Conservation (phyloP, 1,139 yeast species). For the Hemisphaericaspora subhashii region DNA sequence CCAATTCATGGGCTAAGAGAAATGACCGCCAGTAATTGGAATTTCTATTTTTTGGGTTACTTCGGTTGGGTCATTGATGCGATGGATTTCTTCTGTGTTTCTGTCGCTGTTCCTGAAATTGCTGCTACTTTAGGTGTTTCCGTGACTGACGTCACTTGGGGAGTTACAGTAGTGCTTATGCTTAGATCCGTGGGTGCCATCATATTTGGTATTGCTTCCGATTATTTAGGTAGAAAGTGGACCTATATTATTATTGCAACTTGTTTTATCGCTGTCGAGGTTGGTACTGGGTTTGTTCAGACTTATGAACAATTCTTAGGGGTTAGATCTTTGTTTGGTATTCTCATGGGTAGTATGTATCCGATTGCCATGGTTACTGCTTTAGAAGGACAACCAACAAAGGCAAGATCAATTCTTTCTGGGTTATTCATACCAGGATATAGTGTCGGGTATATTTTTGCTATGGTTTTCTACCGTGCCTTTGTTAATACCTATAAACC, state of each 20-base stretch:
- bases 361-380: slow-evolving; percentile 31
- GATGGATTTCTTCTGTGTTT: slow-evolving; percentile 73
- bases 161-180: slow-evolving; percentile 77
- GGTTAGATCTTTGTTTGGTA: slow-evolving; percentile 47
- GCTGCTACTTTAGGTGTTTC: slow-evolving; percentile 52
- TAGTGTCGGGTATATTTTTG: slow-evolving; percentile 38
- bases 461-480: slow-evolving; percentile 37
- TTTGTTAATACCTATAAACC: slow-evolving; percentile 76
- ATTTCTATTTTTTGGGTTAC: slow-evolving; percentile 62
- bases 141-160: slow-evolving; percentile 69
- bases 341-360: too few species aligned
- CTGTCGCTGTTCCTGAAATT: slow-evolving; percentile 56
- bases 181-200: slow-evolving; percentile 80
- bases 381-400: slow-evolving; percentile 35
- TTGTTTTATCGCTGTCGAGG: slow-evolving; percentile 58
- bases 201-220: slow-evolving; percentile 66
- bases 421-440: slow-evolving; percentile 43
- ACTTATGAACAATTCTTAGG: slow-evolving; percentile 66
- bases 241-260: slow-evolving; percentile 52
- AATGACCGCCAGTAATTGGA: slow-evolving; percentile 43
- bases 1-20: slow-evolving; percentile 34
- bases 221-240: slow-evolving; percentile 69
- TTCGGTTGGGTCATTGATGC: slow-evolving; percentile 82
- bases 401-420: slow-evolving; percentile 35
- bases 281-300: slow-evolving; percentile 73